Conservation (phyloP, 306 rosid species). For the Datisca glomerata region DNA sequence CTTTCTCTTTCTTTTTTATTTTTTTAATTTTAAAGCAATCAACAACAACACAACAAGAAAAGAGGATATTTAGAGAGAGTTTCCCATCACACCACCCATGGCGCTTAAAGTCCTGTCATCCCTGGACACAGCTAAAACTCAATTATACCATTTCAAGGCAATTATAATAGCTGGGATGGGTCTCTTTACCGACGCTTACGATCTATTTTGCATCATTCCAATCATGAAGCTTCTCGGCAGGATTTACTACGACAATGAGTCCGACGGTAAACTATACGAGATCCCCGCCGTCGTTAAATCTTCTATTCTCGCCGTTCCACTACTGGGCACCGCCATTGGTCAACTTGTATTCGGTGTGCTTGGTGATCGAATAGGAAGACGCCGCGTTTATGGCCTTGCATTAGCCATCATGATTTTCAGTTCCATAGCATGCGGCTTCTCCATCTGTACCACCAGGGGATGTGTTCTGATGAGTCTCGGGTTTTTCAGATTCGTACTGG, state of each 20-base stretch:
- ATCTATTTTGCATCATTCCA: slow-evolving; percentile 52
- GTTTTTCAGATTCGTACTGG: slow-evolving; percentile 58
- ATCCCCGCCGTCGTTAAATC: slow-evolving; percentile 16
- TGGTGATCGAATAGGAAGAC: slow-evolving; percentile 53
- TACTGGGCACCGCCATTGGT: slow-evolving; percentile 45
- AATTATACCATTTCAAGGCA: slow-evolving; percentile 73
- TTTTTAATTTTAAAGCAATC: no score
- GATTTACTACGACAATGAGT: slow-evolving; percentile 18
- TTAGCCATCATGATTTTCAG: slow-evolving; percentile 43
- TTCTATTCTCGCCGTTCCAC: slow-evolving; percentile 24
- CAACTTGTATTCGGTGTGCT: slow-evolving; percentile 49
- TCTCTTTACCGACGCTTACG: slow-evolving; percentile 69
- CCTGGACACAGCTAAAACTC: slow-evolving; percentile 59
- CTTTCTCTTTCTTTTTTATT: neutral
- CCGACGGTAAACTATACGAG: neutral
- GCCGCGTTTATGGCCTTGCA: slow-evolving; percentile 45
- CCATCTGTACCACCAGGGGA: slow-evolving; percentile 27
- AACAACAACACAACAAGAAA: no score
- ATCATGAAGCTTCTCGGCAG: slow-evolving; percentile 39
- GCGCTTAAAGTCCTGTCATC: slow-evolving; percentile 51
- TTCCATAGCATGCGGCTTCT: slow-evolving; percentile 55
- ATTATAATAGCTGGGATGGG: slow-evolving; percentile 85
- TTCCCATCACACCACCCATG: slow-evolving; percentile 14
- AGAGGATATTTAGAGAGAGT: no score
- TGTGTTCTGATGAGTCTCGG: slow-evolving; percentile 48